These are phyloP conservation scores for Coemansia sp. DNA, from an alignment of 192 early-diverging fungal genomes.

Conservation along the genomic window DNA sequence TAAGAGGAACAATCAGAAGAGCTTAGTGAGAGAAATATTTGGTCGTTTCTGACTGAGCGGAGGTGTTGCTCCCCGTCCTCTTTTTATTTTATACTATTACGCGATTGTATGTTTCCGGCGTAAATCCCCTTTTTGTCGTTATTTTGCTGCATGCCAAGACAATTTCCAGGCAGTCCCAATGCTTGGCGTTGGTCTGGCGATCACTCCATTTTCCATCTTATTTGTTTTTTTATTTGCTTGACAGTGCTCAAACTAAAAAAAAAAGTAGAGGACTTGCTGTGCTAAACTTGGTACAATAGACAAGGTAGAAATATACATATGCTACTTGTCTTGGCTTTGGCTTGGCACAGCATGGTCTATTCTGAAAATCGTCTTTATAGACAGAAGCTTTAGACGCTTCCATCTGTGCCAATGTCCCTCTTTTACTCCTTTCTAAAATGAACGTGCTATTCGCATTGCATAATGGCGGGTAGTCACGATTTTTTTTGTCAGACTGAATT, in stretches of 20 bases:
- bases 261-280: neutral
- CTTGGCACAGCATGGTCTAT: neutral
- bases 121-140: neutral
- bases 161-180: slow-evolving; percentile 5
- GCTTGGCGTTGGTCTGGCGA: neutral
- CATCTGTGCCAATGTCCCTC: neutral
- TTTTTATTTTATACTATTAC: neutral
- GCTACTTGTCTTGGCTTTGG: neutral
- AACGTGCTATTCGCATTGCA: neutral
- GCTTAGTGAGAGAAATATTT: neutral
- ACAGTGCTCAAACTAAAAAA: neutral
- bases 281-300: neutral
- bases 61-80: neutral
- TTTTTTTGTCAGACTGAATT: neutral
- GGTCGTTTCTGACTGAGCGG: neutral
- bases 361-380: neutral
- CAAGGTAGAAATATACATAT: neutral
- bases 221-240: neutral
- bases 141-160: slow-evolving; percentile 4
- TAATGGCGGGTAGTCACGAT: neutral
- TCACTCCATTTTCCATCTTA: neutral
- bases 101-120: neutral
- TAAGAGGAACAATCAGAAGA: neutral
- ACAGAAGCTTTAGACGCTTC: neutral
- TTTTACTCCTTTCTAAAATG: neutral